Evolutionary conservation across 1,284 basidiomycete genomes (phyloP).

Genomic region (Xerocomus minutiporus): DNA sequence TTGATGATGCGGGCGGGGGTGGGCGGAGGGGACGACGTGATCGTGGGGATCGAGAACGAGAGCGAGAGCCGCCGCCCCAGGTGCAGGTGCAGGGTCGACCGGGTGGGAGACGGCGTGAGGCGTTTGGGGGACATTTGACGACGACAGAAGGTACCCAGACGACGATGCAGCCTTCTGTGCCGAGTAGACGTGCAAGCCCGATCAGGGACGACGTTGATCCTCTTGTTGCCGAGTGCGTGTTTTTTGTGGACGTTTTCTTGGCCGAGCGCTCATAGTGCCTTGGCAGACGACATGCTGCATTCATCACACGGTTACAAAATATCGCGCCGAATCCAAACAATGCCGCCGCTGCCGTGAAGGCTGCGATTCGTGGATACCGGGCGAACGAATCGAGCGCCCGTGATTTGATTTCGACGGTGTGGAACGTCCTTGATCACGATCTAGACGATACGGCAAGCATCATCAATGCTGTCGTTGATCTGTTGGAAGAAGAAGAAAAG

Average conservation of each 20-base stretch:
- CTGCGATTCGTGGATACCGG: constrained; percentile 78
- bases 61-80: constrained; percentile 44
- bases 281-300: constrained; percentile 61
- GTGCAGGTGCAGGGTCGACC: constrained; percentile 34
- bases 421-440: constrained; percentile 77
- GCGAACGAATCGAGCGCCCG: constrained; percentile 75
- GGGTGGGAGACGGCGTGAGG: constrained; percentile 49
- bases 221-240: constrained; percentile 48
- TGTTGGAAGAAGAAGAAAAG: constrained; percentile 86
- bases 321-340: constrained; percentile 68
- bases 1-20: constrained; percentile 52
- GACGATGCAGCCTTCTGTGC: constrained; percentile 25
- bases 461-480: constrained; percentile 73
- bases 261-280: not conserved
- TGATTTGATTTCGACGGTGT: constrained; percentile 85
- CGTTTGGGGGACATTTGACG: constrained; percentile 65
- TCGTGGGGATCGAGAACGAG: constrained; percentile 41
- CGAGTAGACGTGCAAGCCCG: constrained; percentile 40
- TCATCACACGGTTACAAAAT: constrained; percentile 65
- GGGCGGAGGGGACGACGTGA: constrained; percentile 41
- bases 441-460: constrained; percentile 75
- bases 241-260: not conserved
- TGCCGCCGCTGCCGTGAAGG: constrained; percentile 74
- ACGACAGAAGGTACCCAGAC: constrained; percentile 37
- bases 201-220: constrained; percentile 49